Conservation (phyloP, 169 alveolate species). For the Eimeria tenella region DNA sequence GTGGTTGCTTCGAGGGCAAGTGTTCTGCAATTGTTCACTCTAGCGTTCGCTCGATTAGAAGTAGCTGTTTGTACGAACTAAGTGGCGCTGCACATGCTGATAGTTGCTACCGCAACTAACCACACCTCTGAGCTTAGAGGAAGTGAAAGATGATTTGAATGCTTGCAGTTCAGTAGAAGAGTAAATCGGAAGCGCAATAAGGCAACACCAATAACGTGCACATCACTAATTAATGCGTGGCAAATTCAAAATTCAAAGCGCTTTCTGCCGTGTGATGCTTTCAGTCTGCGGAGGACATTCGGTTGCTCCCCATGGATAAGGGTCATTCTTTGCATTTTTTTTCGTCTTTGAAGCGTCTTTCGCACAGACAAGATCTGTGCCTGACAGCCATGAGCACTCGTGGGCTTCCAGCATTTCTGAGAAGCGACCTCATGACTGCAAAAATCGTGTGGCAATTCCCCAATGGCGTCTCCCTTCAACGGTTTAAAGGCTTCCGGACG, state of each 20-base stretch:
- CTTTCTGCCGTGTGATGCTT: neutral
- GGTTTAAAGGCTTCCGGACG: slow-evolving; percentile 12
- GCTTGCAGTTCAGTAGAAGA: too few species aligned
- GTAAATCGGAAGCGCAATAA: too few species aligned
- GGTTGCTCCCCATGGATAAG: neutral
- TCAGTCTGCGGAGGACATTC: slow-evolving; percentile 53
- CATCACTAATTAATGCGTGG: too few species aligned
- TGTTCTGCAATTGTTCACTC: neutral
- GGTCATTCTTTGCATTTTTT: neutral
- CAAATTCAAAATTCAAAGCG: too few species aligned
- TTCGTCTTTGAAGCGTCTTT: neutral
- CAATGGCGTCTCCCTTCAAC: neutral
- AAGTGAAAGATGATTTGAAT: too few species aligned
- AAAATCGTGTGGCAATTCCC: neutral
- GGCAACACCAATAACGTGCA: too few species aligned
- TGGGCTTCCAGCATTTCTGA: neutral
- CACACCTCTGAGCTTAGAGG: too few species aligned
- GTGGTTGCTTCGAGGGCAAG: slow-evolving; percentile 45
- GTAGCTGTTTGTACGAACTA: too few species aligned
- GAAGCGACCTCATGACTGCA: slow-evolving; percentile 5
- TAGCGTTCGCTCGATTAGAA: neutral
- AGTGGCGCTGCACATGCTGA: too few species aligned
- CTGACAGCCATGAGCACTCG: neutral
- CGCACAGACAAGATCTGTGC: neutral
- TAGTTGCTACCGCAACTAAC: too few species aligned